Evolutionary conservation across 2,329 filamentous ascomycete genomes (phyloP), one percentile per base, ranked within the genome.

Genomic region (Chaetomium sp.): DNA sequence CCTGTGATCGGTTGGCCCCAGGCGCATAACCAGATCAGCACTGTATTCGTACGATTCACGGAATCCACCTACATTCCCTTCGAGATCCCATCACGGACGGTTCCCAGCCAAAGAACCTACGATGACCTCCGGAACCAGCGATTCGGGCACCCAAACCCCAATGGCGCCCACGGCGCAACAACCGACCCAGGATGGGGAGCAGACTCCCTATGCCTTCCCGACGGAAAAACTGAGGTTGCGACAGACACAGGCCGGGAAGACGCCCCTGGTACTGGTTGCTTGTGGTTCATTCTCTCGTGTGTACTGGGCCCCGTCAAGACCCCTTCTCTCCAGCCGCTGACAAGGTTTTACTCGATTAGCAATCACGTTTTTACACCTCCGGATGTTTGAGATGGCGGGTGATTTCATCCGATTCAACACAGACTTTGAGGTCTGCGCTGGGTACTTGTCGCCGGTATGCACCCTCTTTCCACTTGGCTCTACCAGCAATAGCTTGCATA

Each of bases 351-450:
- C n/a, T 12, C 55, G 51, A 27, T 27, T 27, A 63, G 61, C 65
- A 6, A 63, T 62, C 56, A 64, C 60, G n/a, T 66, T 59, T 56
- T 63, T 65, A 60, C 69, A 71, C 56, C 61, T 71, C 41, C 68
- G 70, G 58, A 71, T 71, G 70, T 66, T 66, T 57, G 70, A 71
- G 42, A 71, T 72, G 69, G 69, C 70, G 8, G 66, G 64, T 41
- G 70, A 72, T 58, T 71, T 68, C 63, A 66, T 70, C 42, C 66
- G 69, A 52, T 69, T 70, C 55, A 70, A 71, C 54, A 70, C 69
- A 10, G 65, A 66, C 37, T 96, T 88, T 68, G 91, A 96, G 70
- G 83, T 96, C 37, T 79, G 96, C 45, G 91, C 89, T 59, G 90
- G 89, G 52, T 96, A 92, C 69, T 76, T 92, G 60, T 89, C 85